phyloP scores from a whole-genome alignment of 2,329 filamentous ascomycete species.

The Onygenales sp. region DNA sequence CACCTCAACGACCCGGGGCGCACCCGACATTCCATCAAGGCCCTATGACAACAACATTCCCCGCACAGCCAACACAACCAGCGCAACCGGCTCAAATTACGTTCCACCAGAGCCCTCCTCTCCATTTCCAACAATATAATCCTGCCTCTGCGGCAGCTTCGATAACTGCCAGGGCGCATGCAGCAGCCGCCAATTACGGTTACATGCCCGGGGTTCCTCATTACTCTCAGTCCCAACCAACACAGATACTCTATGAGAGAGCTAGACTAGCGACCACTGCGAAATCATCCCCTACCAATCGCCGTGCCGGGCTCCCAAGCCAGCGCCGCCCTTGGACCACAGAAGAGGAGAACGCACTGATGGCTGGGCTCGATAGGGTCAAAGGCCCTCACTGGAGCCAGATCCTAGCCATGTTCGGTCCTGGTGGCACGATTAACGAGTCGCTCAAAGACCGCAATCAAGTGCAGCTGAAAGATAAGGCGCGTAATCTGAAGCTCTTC shows the following conservation, averaged over 20 bases:
- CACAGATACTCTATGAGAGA: conserved; percentile 49
- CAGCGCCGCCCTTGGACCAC: conserved; percentile 74
- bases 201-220: conserved; percentile 38
- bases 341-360: conserved; percentile 81
- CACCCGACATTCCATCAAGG: conserved; percentile 9
- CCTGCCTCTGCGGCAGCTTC: conserved; percentile 21
- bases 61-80: conserved; percentile 27
- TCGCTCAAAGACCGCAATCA: conserved; percentile 82
- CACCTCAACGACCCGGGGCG: conserved; percentile 6
- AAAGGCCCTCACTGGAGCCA: conserved; percentile 91
- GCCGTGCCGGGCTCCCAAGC: conserved; percentile 44
- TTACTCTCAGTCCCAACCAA: conserved; percentile 40
- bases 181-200: conserved; percentile 30
- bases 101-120: conserved; percentile 30
- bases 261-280: conserved; percentile 47
- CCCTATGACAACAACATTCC: conserved; percentile 37
- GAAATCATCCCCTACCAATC: conserved; percentile 44
- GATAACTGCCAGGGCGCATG: conserved; percentile 21
- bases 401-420: conserved; percentile 74
- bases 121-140: conserved; percentile 35
- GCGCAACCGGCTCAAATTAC: conserved; percentile 52
- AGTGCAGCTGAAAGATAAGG: conserved; percentile 88
- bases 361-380: conserved; percentile 79
- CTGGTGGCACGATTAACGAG: conserved; percentile 68
- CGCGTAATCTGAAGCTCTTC: conserved; percentile 79